phyloP scores from a whole-genome alignment of 176 grass and related monocot species.

The Oryza longistaminata region DNA sequence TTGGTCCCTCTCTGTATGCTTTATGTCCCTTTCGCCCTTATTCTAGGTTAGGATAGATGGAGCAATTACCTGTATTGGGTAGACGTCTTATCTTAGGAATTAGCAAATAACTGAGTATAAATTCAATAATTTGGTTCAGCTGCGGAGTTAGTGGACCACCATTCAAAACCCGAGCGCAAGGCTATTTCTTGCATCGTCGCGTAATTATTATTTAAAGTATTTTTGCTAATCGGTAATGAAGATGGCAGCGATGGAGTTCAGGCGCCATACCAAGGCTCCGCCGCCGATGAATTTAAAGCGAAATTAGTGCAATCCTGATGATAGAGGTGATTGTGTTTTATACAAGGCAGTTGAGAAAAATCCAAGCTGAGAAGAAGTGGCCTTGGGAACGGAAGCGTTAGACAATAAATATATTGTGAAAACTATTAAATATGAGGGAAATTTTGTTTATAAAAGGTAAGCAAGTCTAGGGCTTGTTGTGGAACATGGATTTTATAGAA shows the following conservation, averaged over 20 bases:
- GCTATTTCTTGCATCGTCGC: too few relatives aligned
- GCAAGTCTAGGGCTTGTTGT: not conserved
- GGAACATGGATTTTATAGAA: not conserved
- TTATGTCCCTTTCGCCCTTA: not conserved
- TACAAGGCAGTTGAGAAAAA: not conserved
- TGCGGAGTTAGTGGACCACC: too few relatives aligned
- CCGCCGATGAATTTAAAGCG: not conserved
- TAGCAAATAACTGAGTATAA: not conserved
- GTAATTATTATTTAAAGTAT: too few relatives aligned
- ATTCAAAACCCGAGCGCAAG: too few relatives aligned
- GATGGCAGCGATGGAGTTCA: too few relatives aligned
- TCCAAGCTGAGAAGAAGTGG: too few relatives aligned
- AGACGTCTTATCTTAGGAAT: not conserved
- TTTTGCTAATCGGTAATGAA: too few relatives aligned
- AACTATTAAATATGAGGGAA: too few relatives aligned
- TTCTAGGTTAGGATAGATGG: not conserved
- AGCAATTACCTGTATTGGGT: not conserved
- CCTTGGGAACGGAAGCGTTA: too few relatives aligned
- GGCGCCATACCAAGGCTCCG: too few relatives aligned
- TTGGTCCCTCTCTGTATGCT: not conserved
- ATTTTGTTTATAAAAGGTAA: not conserved
- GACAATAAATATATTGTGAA: too few relatives aligned
- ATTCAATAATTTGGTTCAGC: not conserved
- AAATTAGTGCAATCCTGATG: not conserved
- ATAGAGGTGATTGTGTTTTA: not conserved